A percentile compares a stretch with the other conserved stretches of the same genome.
phyloP scores from a whole-genome alignment of 768 basidiomycete species.

The Boletus insuetus region DNA sequence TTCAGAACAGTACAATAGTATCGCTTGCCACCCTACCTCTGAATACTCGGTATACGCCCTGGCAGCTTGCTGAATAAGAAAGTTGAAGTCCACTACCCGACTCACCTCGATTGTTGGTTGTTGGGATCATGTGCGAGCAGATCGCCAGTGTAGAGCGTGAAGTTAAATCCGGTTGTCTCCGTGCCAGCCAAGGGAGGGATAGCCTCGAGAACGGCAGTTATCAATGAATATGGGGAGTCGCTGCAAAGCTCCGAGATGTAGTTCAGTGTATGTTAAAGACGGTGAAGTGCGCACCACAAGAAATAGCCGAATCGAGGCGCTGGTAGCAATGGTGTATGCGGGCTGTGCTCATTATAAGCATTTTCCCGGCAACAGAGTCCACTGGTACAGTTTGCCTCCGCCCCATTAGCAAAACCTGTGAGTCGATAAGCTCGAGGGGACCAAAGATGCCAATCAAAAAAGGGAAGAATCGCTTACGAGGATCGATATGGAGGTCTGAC shows the following conservation, averaged over 20 bases:
- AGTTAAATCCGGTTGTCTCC: slow-evolving; percentile 57
- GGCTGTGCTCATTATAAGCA: slow-evolving; percentile 48
- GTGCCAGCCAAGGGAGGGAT: slow-evolving; percentile 68
- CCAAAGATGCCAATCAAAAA: not conserved
- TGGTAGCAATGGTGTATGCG: slow-evolving; percentile 47
- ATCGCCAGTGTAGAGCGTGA: slow-evolving; percentile 71
- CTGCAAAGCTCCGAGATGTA: slow-evolving; percentile 29
- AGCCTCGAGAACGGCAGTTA: slow-evolving; percentile 56
- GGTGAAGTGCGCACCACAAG: slow-evolving; percentile 41
- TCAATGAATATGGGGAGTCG: slow-evolving; percentile 64
- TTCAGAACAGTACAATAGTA: slow-evolving; percentile 4
- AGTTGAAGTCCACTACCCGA: not conserved
- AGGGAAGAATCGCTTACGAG: slow-evolving; percentile 41
- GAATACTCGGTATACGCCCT: slow-evolving; percentile 61
- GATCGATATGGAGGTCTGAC: slow-evolving; percentile 77
- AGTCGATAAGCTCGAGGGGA: not conserved
- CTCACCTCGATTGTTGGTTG: slow-evolving; percentile 59
- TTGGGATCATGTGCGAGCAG: slow-evolving; percentile 69
- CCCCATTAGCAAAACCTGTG: slow-evolving; percentile 62
- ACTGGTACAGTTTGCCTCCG: slow-evolving; percentile 70
- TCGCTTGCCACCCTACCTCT: slow-evolving; percentile 43
- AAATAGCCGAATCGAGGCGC: slow-evolving; percentile 72
- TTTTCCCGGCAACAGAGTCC: slow-evolving; percentile 65
- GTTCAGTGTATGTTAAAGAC: not conserved
- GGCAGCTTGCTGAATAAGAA: not conserved